Evolutionary conservation across 495 filamentous ascomycete species (phyloP).

Genomic region (Penicillium herquei): DNA sequence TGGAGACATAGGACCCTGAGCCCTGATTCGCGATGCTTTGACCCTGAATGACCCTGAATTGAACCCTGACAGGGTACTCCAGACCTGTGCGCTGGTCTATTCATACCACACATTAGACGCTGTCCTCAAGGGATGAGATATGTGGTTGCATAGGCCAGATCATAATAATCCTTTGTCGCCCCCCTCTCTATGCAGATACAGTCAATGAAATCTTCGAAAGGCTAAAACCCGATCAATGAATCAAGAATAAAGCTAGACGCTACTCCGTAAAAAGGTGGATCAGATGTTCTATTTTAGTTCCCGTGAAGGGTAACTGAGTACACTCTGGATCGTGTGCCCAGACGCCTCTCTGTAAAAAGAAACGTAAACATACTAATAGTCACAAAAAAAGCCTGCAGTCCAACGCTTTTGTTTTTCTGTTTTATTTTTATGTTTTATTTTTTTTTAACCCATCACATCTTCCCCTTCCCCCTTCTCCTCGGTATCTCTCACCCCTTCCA

Average conservation of each 20-base stretch:
- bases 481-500: slow-evolving; percentile 9
- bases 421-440: slow-evolving; percentile 12
- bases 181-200: no score
- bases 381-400: no score
- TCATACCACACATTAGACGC: background rate
- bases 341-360: no score
- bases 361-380: no score
- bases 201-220: background rate
- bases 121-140: slow-evolving; percentile 21
- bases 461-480: slow-evolving; percentile 7
- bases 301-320: slow-evolving; percentile 6
- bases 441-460: slow-evolving; percentile 7
- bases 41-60: background rate
- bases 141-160: slow-evolving; percentile 1
- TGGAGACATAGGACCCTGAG: background rate
- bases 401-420: background rate
- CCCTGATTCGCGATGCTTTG: slow-evolving; percentile 1
- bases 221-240: background rate
- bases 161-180: no score
- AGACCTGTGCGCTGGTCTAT: slow-evolving; percentile 3
- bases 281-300: slow-evolving; percentile 29
- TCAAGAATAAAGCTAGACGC: background rate
- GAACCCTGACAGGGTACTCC: slow-evolving; percentile 11
- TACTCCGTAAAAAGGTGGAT: background rate
- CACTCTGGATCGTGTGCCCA: no score